Percentiles rank a stretch among this genome's conserved stretches.
These are phyloP conservation scores for Begonia masoniana DNA, from an alignment of 306 rosid genomes.

Conservation along the genomic window DNA sequence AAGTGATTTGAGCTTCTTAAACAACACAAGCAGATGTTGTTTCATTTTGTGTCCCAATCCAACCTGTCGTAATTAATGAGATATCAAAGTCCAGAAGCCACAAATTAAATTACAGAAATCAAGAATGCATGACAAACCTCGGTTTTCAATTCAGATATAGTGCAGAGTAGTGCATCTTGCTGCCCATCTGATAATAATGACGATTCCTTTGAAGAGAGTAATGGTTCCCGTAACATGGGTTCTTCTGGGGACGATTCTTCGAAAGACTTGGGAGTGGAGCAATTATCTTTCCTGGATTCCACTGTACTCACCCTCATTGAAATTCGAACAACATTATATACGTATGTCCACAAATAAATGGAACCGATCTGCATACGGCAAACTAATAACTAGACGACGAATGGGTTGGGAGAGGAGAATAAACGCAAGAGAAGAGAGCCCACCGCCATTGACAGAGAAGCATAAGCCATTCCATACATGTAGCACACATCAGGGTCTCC, in stretches of 20 bases:
- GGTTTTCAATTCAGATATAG: slow-evolving; percentile 13
- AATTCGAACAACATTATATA: slow-evolving; percentile 63
- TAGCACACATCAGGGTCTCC: slow-evolving; percentile 32
- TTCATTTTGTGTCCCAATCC: slow-evolving; percentile 14
- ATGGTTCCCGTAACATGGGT: slow-evolving; percentile 15
- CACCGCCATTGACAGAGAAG: slow-evolving; percentile 54
- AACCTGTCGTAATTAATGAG: slow-evolving; percentile 3
- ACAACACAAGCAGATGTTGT: slow-evolving; percentile 13
- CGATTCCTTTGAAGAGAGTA: slow-evolving; percentile 14
- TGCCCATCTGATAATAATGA: slow-evolving; percentile 9
- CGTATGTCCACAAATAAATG: slow-evolving; percentile 58
- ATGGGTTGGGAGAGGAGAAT: too few species aligned
- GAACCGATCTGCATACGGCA: slow-evolving; percentile 38
- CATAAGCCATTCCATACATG: slow-evolving; percentile 37
- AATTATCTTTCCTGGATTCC: slow-evolving; percentile 7
- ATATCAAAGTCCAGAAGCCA: not conserved
- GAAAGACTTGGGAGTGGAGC: slow-evolving; percentile 12
- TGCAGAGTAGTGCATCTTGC: slow-evolving; percentile 22
- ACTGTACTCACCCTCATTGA: slow-evolving; percentile 21
- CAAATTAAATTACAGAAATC: too few species aligned
- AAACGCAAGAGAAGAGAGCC: not conserved
- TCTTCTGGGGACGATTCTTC: slow-evolving; percentile 19
- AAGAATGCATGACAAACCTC: slow-evolving; percentile 20
- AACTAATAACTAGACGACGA: too few species aligned
- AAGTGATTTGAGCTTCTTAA: slow-evolving; percentile 29